Base-by-base conservation (phyloP, 1,284 basidiomycete genomes). In the Moniliella sp. region DNA sequence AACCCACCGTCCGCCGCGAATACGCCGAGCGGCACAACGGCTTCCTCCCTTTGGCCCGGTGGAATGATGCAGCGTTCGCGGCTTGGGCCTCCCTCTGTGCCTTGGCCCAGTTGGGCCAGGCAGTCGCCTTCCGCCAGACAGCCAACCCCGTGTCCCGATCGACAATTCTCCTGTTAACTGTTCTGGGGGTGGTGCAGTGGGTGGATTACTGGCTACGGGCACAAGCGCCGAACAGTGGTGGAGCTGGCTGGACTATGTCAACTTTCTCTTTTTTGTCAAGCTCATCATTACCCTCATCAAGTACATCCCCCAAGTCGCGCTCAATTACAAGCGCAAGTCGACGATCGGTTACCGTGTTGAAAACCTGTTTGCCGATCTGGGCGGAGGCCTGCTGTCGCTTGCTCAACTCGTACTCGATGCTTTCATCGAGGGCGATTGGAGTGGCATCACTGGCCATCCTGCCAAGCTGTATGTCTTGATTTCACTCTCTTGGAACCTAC, bases 301-400 rank as follows among this genome's bases (percentile, higher is more conserved):
- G 37, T 31, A 23, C 31, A 29, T 35, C 3, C 45, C 42, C 7
- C 46, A 63, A 39, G 57, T 61, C 9, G 38, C 31, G 15, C 36
- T 63, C 18, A 65, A 65, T 30, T 50, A 35, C 14, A 27, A 39
- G 10, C 44, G 64, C 1, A 53, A 57, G 36, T 51, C 45, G 8
- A 61, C 62, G 0, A 44, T 45, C 4, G 63, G 64, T 1, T 65
- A 62, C 47, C 48, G 43, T 8, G 62, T 65, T 21, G 46, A 50
- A n/a, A n/a, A n/a, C n/a, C n/a, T n/a, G 27, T 18, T 63, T 3
- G 42, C 64, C 11, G 63, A 64, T 17, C 37, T 60, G 0, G 45
- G 46, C 0, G 63, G 63, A 5, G 63, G 62, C 2, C 7, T 48
- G 0, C 41, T 64, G 1, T 55, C 49, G 2, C 31, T 60, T 2